Base-by-base conservation (phyloP, 2,329 filamentous ascomycete genomes). In the Diaporthe sp. region DNA sequence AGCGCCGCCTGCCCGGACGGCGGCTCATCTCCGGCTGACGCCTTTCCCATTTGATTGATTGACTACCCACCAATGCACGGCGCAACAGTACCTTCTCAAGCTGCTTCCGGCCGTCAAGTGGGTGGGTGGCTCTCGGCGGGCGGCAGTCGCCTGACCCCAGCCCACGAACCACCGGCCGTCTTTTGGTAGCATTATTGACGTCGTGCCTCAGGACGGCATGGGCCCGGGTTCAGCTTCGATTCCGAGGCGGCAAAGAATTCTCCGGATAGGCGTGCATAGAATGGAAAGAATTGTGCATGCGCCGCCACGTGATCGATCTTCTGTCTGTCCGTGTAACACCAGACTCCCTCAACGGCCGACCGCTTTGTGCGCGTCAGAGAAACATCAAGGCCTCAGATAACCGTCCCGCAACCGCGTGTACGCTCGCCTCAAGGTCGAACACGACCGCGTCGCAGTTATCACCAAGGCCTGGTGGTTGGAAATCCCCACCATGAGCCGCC, bases 21-120 rank as follows among this genome's bases (percentile, higher is more conserved):
- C 65, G 65, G 65, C 65, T 70, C 65, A 70, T 70, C 49, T 70
- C 65, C 65, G 65, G 65, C 31, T 39, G 65, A 28, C 46, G 4
- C 12, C 9, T 28, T 42, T 42, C 46, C 65, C 15, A 53, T 42
- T 70, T 4, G 31, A 28, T 42, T 46, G 13, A 22, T 22, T 28
- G 60, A 44, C 5, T 44, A n/a, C 58, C 39, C 17, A 49, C 42
- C 42, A 28, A 15, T 31, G 28, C 62, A 67, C 62, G 62, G 28
- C 44, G 25, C n/a, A 25, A 55, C 44, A 34, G 4, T 13, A 1
- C 55, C 58, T 15, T n/a, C 34, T 42, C 58, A 25, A 42, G 10
- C 37, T n/a, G 34, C 37, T 9, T 17, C 37, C 37, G n/a, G 58
- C 58, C 58, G 4, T 42, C 22, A 3, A 49, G 44, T 22, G 37